Evolutionary conservation across 2,329 filamentous ascomycete genomes (phyloP), one percentile per base, ranked within the genome.

Genomic region (Pezicula rhizophila): DNA sequence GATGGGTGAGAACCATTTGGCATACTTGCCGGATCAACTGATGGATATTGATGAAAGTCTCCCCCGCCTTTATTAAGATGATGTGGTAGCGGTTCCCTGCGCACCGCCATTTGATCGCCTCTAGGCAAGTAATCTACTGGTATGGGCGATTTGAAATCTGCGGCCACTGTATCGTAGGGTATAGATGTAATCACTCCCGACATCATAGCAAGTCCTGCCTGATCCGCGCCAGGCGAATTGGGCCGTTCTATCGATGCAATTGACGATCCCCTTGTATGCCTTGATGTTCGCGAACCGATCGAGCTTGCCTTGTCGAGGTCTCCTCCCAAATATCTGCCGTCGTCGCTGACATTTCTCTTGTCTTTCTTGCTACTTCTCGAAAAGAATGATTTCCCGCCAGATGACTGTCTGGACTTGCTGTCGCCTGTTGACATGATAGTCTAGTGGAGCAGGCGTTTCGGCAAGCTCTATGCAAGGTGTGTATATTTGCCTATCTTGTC

Each of bases 31-130:
- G 79, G 72, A 57, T 85, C 83, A 65, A 87, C 82, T 46, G 78
- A 78, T 38, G 90, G 89, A 66, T 96, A 96, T 63, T 96, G 92
- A 70, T 96, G 89, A 64, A 84, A 96, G 68, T 96, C 91, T 58
- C 73, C 72, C 43, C 80, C 80, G 56, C 75, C 76, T 69, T 89
- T 91, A 66, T 89, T 91, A 47, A 95, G 71, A 62, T 95, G 89
- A 67, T 93, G 87, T 26, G 90, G 88, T 51, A 87, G 76, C 50
- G 86, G 86, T 48, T 93, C 87, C 64, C 82, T 82, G 57, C 82
- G 78, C 48, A 74, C 68, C 18, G 80, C 74, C 58, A 76, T 67
- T 62, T 85, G 81, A 53, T 88, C 84, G 49, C 77, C 70, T 62
- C 80, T 80, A 44, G 85, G 83, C 39, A 89, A 72, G 63, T 87